Evolutionary conservation across 257 asterid species (phyloP), one percentile per base, ranked within the genome.

Genomic region (Haberlea rhodopensis): DNA sequence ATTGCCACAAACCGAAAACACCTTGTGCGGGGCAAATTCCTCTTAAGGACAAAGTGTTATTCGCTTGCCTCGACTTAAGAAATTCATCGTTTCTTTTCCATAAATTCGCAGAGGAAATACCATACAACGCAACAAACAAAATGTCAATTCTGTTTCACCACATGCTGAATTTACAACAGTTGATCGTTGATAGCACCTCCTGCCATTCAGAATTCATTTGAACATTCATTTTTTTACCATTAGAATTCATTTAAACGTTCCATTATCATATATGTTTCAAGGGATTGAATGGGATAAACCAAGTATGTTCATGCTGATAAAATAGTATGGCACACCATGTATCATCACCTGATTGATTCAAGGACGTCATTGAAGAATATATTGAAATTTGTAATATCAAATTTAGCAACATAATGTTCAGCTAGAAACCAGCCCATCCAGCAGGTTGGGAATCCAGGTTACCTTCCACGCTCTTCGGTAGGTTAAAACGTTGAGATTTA

Each of bases 401-500:
- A 13, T 28, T 1, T 51, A 43, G 20, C 27, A 48, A 19, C 15
- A 51, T 10, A 52, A 16, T 13, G 32, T 59, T 48, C 52, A 64
- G 45, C 75, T 74, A 82, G 73, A 82, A 92, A 43, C 99, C 99
- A 65, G 97, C 99, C 99, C 99, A 92, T 37, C 99, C 99, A 55
- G 96, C 88, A 56, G 99, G 99, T 72, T 85, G 95, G 58, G 95
- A 57, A 25, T 78, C 78, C 23, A 81, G 69, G 81, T 79, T 87
- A 63, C 73, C 83, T 29, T 67, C 89, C 22, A 62, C 46, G 64
- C 73, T 79, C 82, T 79, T 85, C 15, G 76, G 68, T 55, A 72
- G 92, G 16, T 75, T 80, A 66, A 82, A 75, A 2, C 82, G 87
- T 80, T 72, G 84, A 72, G 95, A 81, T 31, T 61, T 78, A 29